A percentile compares a stretch with the other conserved stretches of the same genome.
Evolutionary conservation across 2,329 filamentous ascomycete species (phyloP).

Genomic region (Colletotrichum paranaense): DNA sequence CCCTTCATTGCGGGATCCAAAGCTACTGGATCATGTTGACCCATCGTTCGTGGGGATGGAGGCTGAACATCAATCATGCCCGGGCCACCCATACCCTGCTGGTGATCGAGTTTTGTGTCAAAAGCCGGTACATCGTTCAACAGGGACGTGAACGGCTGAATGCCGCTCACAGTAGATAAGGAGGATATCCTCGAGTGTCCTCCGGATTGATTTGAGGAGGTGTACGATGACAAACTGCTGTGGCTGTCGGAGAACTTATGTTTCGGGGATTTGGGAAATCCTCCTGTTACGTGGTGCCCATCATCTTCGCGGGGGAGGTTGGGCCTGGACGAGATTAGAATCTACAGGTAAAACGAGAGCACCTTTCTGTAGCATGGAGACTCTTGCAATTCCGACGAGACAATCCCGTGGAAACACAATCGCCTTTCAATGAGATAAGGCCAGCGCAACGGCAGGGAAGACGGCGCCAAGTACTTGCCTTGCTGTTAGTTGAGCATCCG

Average conservation of each 20-base stretch:
- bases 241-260: slow-evolving; percentile 63
- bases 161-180: slow-evolving; percentile 60
- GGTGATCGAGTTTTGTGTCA: slow-evolving; percentile 47
- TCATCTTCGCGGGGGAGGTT: slow-evolving; percentile 35
- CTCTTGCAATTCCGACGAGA: background rate
- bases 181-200: slow-evolving; percentile 66
- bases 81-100: slow-evolving; percentile 32
- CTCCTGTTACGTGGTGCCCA: slow-evolving; percentile 33
- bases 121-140: slow-evolving; percentile 51
- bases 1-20: slow-evolving; percentile 32
- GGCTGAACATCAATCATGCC: slow-evolving; percentile 37
- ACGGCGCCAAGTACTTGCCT: slow-evolving; percentile 23
- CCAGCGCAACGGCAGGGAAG: background rate
- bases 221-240: slow-evolving; percentile 63
- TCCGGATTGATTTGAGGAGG: slow-evolving; percentile 57
- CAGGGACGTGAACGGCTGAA: slow-evolving; percentile 47
- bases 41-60: slow-evolving; percentile 39
- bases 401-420: background rate
- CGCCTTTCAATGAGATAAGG: background rate
- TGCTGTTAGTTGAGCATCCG: slow-evolving; percentile 37
- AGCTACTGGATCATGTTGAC: background rate
- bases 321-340: slow-evolving; percentile 38
- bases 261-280: slow-evolving; percentile 37
- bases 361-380: background rate
- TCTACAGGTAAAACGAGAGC: background rate